Base-by-base conservation (phyloP, 768 basidiomycete species). In the Suillus subluteus region DNA sequence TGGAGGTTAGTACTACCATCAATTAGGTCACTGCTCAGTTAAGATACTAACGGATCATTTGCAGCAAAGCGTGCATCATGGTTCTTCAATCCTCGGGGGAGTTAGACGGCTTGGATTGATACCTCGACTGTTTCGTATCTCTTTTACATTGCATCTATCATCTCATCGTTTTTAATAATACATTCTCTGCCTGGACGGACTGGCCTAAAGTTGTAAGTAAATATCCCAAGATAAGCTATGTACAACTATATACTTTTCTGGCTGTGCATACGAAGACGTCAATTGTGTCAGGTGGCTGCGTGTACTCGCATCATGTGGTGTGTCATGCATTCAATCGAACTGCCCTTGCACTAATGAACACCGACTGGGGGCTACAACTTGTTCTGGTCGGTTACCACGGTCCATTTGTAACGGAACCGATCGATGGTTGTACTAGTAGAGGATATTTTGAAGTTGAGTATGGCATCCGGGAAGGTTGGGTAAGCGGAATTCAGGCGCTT, bases 61-160 rank as follows among this genome's bases (percentile, higher is more conserved):
- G 46, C 79, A 93, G 92, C 91, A 70, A 95, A 95, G 82, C 92
- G 94, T 68, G 92, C 94, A 62, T 95, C 94, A 66, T 95, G 94
- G 94, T 95, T 95, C 81, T 95, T 95, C 84, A 91, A 90, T 78
- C 89, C 91, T 70, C 89, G 91, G 76, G 90, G 81, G 86, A 73
- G 73, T 68, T 80, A 73, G 73, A 69, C 68, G 59, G 46, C 30
- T 43, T 54, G 18, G 43, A 52, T 69, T 63, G 48, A 43, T 65
- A 37, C 62, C 37, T 61, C 59, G 58, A 59, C 56, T 55, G 56
- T 69, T 66, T 65, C 48, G 65, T 72, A 66, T 72, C 59, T 69
- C 43, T 58, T 56, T 65, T 44, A 65, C 68, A 68, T 48, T 64
- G 66, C 69, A 74, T 74, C 75, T 78, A 77, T 71, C 66, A 62